A percentile compares a stretch with the other conserved stretches of the same genome.
Evolutionary conservation across 306 rosid species (phyloP).

Genomic region (Castanopsis chinensis): DNA sequence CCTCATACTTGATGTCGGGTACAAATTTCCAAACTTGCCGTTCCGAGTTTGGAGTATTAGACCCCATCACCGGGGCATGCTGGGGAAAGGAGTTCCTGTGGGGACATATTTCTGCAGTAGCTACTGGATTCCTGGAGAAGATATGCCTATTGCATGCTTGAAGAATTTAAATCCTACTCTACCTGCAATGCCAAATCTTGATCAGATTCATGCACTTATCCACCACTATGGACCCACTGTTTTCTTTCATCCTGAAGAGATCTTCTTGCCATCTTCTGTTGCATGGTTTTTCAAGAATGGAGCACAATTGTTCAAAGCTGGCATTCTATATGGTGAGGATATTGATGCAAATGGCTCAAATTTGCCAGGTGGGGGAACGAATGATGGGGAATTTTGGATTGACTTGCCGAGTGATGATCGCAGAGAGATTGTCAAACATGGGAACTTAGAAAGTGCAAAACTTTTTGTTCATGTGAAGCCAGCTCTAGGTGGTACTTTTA

Average conservation of each 20-base stretch:
- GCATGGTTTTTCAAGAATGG: conserved; percentile 83
- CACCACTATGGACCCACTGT: conserved; percentile 85
- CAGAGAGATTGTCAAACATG: conserved; percentile 49
- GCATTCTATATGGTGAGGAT: conserved; percentile 43
- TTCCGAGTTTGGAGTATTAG: conserved; percentile 64
- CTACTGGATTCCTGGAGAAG: conserved; percentile 41
- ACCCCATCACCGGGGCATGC: conserved; percentile 62
- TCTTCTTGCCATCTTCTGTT: conserved; percentile 88
- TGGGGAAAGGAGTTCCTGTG: conserved; percentile 60
- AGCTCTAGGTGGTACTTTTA: conserved; percentile 80
- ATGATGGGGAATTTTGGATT: conserved; percentile 76
- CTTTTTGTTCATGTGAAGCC: conserved; percentile 86
- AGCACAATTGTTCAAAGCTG: conserved; percentile 52
- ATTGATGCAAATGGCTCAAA: conserved; percentile 64
- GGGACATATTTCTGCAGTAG: conserved; percentile 72
- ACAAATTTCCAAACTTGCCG: conserved; percentile 30
- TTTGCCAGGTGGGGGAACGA: conserved; percentile 68
- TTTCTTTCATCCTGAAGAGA: conserved; percentile 79
- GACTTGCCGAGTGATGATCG: conserved; percentile 65
- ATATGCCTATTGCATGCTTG: conserved; percentile 66
- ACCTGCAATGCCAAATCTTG: conserved; percentile 63
- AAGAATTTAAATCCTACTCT: conserved; percentile 58
- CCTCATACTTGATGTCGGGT: conserved; percentile 35
- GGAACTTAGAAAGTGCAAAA: conserved; percentile 67
- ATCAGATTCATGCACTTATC: conserved; percentile 77